A percentile compares a stretch with the other conserved stretches of the same genome.
phyloP scores from a whole-genome alignment of 345 rosid genomes.

The Moricandia arvensis region DNA sequence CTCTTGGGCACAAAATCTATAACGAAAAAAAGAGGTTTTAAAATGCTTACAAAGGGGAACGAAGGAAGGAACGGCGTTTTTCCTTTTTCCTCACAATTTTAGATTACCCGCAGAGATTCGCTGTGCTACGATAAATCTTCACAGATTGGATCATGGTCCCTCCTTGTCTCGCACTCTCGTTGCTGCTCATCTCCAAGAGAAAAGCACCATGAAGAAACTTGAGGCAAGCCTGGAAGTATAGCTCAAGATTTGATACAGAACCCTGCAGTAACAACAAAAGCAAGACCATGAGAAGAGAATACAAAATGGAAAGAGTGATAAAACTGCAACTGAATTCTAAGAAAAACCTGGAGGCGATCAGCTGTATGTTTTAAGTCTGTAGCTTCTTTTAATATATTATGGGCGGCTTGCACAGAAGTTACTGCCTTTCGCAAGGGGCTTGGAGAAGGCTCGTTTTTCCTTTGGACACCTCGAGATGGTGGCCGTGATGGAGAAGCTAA shows the following conservation, averaged over 20 bases:
- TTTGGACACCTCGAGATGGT: conserved; percentile 35
- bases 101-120: conserved; percentile 92
- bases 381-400: conserved; percentile 82
- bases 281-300: conserved; percentile 18
- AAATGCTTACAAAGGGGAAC: conserved; percentile 13
- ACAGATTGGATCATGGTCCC: conserved; percentile 64
- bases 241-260: conserved; percentile 54
- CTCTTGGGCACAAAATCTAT: conserved; percentile 91
- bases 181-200: conserved; percentile 65
- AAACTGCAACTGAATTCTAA: conserved; percentile 22
- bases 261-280: conserved; percentile 50
- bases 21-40: conserved; percentile 6
- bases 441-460: conserved; percentile 39
- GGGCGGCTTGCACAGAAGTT: conserved; percentile 54
- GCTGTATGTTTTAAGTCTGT: conserved; percentile 88
- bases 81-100: conserved; percentile 19
- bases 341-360: conserved; percentile 83
- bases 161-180: conserved; percentile 62
- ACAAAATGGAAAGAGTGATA: conserved; percentile 10
- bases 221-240: conserved; percentile 94
- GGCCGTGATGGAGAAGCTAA: conserved; percentile 38
- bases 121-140: conserved; percentile 78
- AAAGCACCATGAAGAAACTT: conserved; percentile 92
- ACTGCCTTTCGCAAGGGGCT: conserved; percentile 40
- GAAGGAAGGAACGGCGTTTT: neutral